Evolutionary conservation across 2,329 filamentous ascomycete genomes (phyloP).

Genomic region (Monosporascus sp.): DNA sequence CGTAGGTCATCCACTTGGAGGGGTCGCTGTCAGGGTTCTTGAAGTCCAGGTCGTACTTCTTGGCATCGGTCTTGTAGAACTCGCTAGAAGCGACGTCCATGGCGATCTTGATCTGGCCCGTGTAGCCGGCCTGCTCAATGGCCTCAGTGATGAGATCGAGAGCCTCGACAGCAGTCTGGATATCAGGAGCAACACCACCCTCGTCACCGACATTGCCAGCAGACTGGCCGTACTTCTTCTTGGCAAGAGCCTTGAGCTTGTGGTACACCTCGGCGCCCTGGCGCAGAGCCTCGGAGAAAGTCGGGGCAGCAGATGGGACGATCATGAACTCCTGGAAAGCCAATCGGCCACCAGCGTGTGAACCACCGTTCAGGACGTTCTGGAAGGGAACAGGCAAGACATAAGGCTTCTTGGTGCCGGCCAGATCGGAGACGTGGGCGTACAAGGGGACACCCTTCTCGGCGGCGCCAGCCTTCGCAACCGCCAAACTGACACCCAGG

Average conservation of each 20-base stretch:
- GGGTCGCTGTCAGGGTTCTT: conserved; percentile 98
- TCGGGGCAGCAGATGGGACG: conserved; percentile 75
- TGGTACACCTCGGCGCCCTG: conserved; percentile 98
- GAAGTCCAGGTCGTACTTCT: conserved; percentile 99
- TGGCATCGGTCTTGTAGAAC: conserved; percentile 95
- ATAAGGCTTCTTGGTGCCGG: conserved; percentile 86
- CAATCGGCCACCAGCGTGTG: conserved; percentile 93
- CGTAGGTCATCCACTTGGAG: conserved; percentile 97
- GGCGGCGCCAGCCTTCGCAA: conserved; percentile 84
- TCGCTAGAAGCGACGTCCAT: conserved; percentile 99
- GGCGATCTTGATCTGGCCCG: conserved; percentile 92
- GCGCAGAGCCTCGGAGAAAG: conserved; percentile 93
- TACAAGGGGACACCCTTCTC: conserved; percentile 86
- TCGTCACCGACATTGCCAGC: conserved; percentile 99
- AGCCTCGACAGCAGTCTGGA: conserved; percentile 93
- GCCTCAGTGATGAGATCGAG: conserved; percentile 92
- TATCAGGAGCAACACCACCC: conserved; percentile 98
- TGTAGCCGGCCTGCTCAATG: conserved; percentile 94
- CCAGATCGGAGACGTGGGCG: conserved; percentile 80
- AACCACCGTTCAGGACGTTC: conserved; percentile 89
- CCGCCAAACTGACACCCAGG: conserved; percentile 75
- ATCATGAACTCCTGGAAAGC: conserved; percentile 98
- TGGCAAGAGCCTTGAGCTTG: conserved; percentile 90
- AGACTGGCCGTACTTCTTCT: conserved; percentile 99
- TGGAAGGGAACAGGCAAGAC: conserved; percentile 88